Evolutionary conservation across 106 monocot species (phyloP).

Genomic region (Dendrobium chrysotoxum): DNA sequence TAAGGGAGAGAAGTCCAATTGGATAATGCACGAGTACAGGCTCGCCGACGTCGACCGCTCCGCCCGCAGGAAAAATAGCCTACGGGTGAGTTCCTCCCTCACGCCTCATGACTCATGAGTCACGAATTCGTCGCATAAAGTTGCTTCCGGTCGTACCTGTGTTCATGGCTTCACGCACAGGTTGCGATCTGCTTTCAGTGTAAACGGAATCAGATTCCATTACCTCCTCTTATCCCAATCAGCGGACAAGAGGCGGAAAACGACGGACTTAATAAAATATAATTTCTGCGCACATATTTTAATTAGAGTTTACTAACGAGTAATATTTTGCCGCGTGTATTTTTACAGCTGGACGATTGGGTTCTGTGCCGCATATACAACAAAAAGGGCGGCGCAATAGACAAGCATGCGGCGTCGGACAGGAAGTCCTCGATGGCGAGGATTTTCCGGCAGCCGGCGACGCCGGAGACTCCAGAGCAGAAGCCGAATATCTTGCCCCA

Average conservation of each 20-base stretch:
- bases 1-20: slow-evolving; percentile 76
- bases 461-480: slow-evolving; percentile 5
- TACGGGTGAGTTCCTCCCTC: slow-evolving; percentile 31
- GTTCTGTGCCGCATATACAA: slow-evolving; percentile 81
- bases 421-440: background rate
- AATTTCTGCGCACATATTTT: background rate
- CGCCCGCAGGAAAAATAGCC: slow-evolving; percentile 46
- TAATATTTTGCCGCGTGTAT: background rate
- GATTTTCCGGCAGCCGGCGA: slow-evolving; percentile 9
- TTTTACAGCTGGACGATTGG: slow-evolving; percentile 78
- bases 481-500: slow-evolving; percentile 9
- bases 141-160: too few species aligned
- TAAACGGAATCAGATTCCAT: slow-evolving; percentile 5
- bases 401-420: background rate
- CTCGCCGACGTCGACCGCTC: slow-evolving; percentile 77
- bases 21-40: slow-evolving; percentile 95
- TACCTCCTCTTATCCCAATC: background rate
- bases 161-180: too few species aligned
- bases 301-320: too few species aligned
- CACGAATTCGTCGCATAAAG: background rate
- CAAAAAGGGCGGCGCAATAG: slow-evolving; percentile 44
- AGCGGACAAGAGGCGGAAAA: background rate
- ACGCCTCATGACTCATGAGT: too few species aligned
- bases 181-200: background rate
- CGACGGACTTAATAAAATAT: background rate